These are phyloP conservation scores for Grammothele lineata DNA, from an alignment of 768 basidiomycete species.

Conservation along the genomic window DNA sequence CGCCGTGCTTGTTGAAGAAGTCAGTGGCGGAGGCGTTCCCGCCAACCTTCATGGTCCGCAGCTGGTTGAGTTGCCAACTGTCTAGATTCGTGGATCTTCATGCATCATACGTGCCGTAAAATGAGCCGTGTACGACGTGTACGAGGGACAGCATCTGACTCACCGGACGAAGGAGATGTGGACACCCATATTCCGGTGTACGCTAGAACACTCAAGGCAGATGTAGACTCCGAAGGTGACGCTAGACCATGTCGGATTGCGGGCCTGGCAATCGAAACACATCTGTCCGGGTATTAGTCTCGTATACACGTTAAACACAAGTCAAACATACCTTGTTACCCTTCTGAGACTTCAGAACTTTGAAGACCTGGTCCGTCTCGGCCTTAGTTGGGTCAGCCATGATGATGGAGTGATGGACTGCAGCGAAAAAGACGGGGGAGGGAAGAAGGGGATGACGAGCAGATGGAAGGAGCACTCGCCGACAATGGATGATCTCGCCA, in stretches of 20 bases:
- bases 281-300: slow-evolving; percentile 37
- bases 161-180: slow-evolving; percentile 97
- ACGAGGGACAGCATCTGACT: slow-evolving; percentile 23
- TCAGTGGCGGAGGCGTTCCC: slow-evolving; percentile 86
- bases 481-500: too few species aligned
- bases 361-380: slow-evolving; percentile 86
- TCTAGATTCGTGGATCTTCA: slow-evolving; percentile 92
- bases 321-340: slow-evolving; percentile 67
- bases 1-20: slow-evolving; percentile 89
- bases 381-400: slow-evolving; percentile 81
- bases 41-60: slow-evolving; percentile 95
- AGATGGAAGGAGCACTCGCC: too few species aligned
- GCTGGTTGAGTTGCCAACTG: slow-evolving; percentile 85
- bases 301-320: neutral
- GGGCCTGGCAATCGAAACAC: slow-evolving; percentile 94
- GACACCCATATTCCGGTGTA: slow-evolving; percentile 96
- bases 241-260: slow-evolving; percentile 97
- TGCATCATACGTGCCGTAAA: too few species aligned
- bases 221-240: slow-evolving; percentile 97
- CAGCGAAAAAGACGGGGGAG: neutral
- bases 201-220: slow-evolving; percentile 93
- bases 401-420: neutral
- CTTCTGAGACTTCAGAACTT: slow-evolving; percentile 76
- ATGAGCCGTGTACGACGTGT: neutral
- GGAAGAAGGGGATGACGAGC: neutral